Conservation (phyloP, 257 asterid genomes). For the Nicotiana noctiflora region DNA sequence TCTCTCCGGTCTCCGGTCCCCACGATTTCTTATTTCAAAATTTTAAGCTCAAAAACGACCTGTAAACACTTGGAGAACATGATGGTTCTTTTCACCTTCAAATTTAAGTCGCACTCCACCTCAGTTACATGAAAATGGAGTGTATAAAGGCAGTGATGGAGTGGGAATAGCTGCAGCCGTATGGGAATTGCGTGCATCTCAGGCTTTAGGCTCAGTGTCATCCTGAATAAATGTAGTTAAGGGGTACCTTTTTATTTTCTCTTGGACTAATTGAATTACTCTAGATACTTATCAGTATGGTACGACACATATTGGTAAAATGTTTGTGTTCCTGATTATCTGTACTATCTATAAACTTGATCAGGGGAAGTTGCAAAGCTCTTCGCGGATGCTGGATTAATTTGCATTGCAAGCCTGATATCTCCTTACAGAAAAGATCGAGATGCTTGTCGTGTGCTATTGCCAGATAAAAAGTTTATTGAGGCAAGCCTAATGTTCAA, state of each 20-base stretch:
- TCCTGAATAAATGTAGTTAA: neutral
- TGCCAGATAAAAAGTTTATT: constrained; percentile 56
- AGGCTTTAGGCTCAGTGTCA: neutral
- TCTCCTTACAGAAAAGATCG: constrained; percentile 97
- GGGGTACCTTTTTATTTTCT: neutral
- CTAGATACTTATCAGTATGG: neutral
- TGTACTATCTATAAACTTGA: neutral
- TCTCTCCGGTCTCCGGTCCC: neutral
- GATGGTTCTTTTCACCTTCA: neutral
- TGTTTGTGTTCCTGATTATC: neutral
- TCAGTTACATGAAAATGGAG: neutral
- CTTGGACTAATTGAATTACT: neutral
- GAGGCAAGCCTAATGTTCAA: constrained; percentile 49
- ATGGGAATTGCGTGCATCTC: neutral
- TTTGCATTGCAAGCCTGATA: constrained; percentile 93
- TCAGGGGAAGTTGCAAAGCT: constrained; percentile 95
- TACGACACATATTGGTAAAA: neutral
- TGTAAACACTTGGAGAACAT: neutral
- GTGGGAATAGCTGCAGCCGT: neutral
- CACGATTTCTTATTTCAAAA: neutral
- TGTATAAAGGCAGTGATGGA: neutral
- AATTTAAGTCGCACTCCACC: neutral
- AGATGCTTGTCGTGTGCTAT: constrained; percentile 78
- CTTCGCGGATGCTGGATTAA: constrained; percentile 94
- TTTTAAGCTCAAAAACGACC: neutral